Conservation (phyloP, 306 rosid genomes). For the Cajanus cajan region DNA sequence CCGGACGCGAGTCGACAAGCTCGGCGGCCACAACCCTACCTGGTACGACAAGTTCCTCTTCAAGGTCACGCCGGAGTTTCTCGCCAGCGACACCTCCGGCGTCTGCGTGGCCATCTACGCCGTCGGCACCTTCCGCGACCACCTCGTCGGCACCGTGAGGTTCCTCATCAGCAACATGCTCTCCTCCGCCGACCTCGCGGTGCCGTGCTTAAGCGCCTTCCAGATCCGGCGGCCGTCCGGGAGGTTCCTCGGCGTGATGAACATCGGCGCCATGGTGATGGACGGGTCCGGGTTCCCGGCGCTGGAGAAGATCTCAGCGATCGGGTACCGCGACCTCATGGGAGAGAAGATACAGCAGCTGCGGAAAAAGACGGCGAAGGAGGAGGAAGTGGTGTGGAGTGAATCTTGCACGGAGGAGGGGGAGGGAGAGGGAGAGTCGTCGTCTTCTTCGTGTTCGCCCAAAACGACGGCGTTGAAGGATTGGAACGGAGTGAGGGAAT, state of each 20-base stretch:
- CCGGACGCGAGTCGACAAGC: constrained; percentile 60
- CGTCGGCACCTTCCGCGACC: constrained; percentile 56
- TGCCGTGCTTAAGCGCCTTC: constrained; percentile 67
- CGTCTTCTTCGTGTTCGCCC: constrained; percentile 45
- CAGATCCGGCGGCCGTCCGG: constrained; percentile 87
- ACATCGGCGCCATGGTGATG: constrained; percentile 59
- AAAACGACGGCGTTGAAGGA: constrained; percentile 54
- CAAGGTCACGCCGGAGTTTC: constrained; percentile 65
- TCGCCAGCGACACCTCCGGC: constrained; percentile 69
- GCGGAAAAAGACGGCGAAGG: constrained; percentile 17
- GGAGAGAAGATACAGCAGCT: constrained; percentile 38
- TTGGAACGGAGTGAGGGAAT: constrained; percentile 54
- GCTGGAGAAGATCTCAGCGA: constrained; percentile 47
- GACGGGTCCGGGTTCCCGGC: constrained; percentile 49
- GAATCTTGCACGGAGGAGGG: constrained; percentile 43
- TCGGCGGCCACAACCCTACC: constrained; percentile 74
- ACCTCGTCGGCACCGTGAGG: constrained; percentile 66
- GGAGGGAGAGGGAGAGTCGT: constrained; percentile 46
- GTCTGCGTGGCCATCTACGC: constrained; percentile 68
- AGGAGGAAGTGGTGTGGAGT: constrained; percentile 30
- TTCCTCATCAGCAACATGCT: constrained; percentile 69
- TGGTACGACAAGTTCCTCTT: constrained; percentile 96
- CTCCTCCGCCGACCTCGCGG: constrained; percentile 12
- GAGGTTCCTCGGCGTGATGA: constrained; percentile 75
- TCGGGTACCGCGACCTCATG: constrained; percentile 74